Conservation (phyloP, 495 filamentous ascomycete species). For the Hyphodiscus hymeniophilus region DNA sequence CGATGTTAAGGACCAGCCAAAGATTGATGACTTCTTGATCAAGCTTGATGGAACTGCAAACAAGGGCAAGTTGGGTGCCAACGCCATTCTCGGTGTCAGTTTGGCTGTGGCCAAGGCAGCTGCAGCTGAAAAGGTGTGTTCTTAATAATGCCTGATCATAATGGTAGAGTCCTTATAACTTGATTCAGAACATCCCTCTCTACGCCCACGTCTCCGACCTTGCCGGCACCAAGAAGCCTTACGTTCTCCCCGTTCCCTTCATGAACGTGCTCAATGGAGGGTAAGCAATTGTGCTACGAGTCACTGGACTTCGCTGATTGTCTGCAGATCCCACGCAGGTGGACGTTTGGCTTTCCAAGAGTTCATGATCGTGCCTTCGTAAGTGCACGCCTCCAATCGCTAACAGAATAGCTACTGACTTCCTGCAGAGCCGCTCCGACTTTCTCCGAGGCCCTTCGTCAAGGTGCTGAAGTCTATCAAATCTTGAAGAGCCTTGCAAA, state of each 20-base stretch:
- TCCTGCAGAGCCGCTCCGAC: constrained; percentile 49
- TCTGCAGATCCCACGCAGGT: constrained; percentile 81
- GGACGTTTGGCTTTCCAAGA: constrained; percentile 99
- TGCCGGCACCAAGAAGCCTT: constrained; percentile 99
- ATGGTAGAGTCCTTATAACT: constrained; percentile 4
- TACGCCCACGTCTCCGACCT: constrained; percentile 98
- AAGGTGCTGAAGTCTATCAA: constrained; percentile 96
- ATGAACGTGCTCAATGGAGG: constrained; percentile 99
- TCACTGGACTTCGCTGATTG: constrained; percentile 21
- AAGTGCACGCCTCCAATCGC: constrained; percentile 25
- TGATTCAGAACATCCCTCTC: constrained; percentile 66
- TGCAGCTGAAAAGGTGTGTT: constrained; percentile 80
- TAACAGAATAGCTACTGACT: constrained; percentile 12
- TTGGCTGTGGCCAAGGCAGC: constrained; percentile 97
- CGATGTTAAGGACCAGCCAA: constrained; percentile 94
- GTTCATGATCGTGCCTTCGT: constrained; percentile 99
- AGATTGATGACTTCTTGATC: constrained; percentile 90
- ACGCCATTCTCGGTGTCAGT: constrained; percentile 95
- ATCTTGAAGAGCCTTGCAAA: constrained; percentile 95
- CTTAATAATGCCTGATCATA: constrained; percentile 3
- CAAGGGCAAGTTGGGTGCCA: constrained; percentile 97
- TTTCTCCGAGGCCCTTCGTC: constrained; percentile 92
- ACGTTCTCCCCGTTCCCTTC: constrained; percentile 98
- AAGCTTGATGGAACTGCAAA: constrained; percentile 92
- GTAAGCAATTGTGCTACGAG: constrained; percentile 23